These are phyloP conservation scores for Fusarium foetens DNA, from an alignment of 2,329 filamentous ascomycete species.

Conservation along the genomic window DNA sequence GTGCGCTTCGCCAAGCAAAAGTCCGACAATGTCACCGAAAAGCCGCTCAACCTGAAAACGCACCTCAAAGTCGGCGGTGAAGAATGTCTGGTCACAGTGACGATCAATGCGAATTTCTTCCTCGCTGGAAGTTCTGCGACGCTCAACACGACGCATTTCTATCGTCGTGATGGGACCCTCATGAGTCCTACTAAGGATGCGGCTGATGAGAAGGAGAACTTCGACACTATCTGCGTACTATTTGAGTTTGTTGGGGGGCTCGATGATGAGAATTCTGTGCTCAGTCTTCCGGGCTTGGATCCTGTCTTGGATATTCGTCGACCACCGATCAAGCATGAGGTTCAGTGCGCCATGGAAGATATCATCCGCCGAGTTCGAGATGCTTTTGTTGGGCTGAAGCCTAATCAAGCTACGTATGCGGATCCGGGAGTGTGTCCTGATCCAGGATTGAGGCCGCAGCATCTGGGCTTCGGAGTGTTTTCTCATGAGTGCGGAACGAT, in stretches of 20 bases:
- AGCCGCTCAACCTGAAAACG: constrained; percentile 28
- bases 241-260: constrained; percentile 27
- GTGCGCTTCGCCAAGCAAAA: constrained; percentile 29
- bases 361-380: background rate
- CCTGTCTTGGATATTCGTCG: constrained; percentile 20
- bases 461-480: constrained; percentile 29
- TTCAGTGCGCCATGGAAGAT: constrained; percentile 20
- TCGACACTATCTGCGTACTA: constrained; percentile 27
- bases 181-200: constrained; percentile 4
- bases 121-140: constrained; percentile 27
- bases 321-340: constrained; percentile 1
- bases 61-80: constrained; percentile 11
- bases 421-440: background rate
- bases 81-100: constrained; percentile 25
- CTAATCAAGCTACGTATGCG: background rate
- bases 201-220: constrained; percentile 12
- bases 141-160: constrained; percentile 27
- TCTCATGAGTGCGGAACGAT: constrained; percentile 34
- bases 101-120: constrained; percentile 36
- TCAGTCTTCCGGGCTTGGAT: constrained; percentile 18
- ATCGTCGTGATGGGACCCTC: constrained; percentile 6
- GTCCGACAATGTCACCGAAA: background rate
- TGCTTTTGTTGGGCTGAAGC: constrained; percentile 1
- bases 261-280: constrained; percentile 12
- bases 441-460: constrained; percentile 13